phyloP scores from a whole-genome alignment of 805 yeast genomes.

The Wickerhamomyces tratensis region DNA sequence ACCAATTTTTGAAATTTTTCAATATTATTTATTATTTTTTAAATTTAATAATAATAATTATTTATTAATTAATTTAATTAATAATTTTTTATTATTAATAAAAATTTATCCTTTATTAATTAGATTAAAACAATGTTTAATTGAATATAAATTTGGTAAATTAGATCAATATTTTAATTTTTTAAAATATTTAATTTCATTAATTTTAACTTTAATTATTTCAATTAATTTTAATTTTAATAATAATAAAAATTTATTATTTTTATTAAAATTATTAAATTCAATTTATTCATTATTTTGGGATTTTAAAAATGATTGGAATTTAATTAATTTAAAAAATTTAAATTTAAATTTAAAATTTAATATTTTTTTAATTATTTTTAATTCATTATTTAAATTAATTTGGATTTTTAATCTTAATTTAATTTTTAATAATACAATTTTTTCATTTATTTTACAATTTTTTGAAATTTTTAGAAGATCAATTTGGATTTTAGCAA shows the following conservation, averaged over 20 bases:
- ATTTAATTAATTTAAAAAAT: slow-evolving; percentile 8
- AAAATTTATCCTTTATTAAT: slow-evolving; percentile 53
- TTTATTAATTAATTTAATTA: slow-evolving; percentile 3
- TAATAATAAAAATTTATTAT: slow-evolving; percentile 15
- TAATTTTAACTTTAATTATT: slow-evolving; percentile 19
- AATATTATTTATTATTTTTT: slow-evolving; percentile 4
- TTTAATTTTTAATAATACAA: too few relatives aligned
- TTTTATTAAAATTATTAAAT: slow-evolving; percentile 42
- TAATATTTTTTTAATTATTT: not conserved
- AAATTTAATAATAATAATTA: slow-evolving; percentile 9
- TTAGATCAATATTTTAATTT: slow-evolving; percentile 58
- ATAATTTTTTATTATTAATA: too few relatives aligned
- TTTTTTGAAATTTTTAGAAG: slow-evolving; percentile 71
- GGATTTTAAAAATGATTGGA: slow-evolving; percentile 93
- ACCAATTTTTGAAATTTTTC: slow-evolving; percentile 60
- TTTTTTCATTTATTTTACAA: slow-evolving; percentile 40
- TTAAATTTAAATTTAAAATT: too few relatives aligned
- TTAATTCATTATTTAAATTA: not conserved
- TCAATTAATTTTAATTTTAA: slow-evolving; percentile 8
- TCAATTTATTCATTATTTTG: slow-evolving; percentile 76
- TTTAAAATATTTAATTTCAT: slow-evolving; percentile 55
- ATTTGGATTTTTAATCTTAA: not conserved
- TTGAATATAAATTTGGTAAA: slow-evolving; percentile 46
- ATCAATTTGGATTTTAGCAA: slow-evolving; percentile 82
- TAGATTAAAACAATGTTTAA: slow-evolving; percentile 73